These are phyloP conservation scores for Rhododendron vialii DNA, from an alignment of 148 eudicot species.

Conservation along the genomic window DNA sequence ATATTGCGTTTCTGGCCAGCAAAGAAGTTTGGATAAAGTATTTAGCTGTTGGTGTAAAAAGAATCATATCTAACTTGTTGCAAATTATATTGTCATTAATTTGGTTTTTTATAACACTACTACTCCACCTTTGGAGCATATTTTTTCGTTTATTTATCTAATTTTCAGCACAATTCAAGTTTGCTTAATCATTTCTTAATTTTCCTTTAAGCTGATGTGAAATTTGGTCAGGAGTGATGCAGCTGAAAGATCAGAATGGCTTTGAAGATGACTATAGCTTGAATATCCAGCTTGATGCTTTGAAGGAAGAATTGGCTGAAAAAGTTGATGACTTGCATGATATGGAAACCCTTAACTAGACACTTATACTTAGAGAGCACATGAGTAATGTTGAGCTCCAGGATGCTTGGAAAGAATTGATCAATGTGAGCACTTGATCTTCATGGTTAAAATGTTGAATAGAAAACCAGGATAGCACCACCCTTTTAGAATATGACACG, in stretches of 20 bases:
- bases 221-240: conserved; percentile 7
- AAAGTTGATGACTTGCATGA: conserved; percentile 29
- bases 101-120: background rate
- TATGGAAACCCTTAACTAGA: conserved; percentile 28
- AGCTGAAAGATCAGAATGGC: conserved; percentile 20
- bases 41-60: background rate
- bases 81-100: background rate
- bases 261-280: conserved; percentile 17
- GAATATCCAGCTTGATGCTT: conserved; percentile 18
- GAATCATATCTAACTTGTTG: background rate
- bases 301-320: conserved; percentile 28
- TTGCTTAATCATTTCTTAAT: background rate
- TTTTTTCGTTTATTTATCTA: background rate
- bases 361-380: conserved; percentile 30
- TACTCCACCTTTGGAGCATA: background rate
- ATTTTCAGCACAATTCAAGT: background rate
- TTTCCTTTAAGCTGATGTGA: conserved; percentile 1
- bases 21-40: background rate
- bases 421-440: conserved; percentile 20
- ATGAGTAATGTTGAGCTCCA: conserved; percentile 35
- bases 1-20: background rate
- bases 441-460: background rate
- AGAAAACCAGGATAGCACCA: background rate
- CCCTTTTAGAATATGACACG: background rate
- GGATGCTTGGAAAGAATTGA: conserved; percentile 32